Evolutionary conservation across 352 stramenopile species (phyloP).

Genomic region (Vaucheria bursata): DNA sequence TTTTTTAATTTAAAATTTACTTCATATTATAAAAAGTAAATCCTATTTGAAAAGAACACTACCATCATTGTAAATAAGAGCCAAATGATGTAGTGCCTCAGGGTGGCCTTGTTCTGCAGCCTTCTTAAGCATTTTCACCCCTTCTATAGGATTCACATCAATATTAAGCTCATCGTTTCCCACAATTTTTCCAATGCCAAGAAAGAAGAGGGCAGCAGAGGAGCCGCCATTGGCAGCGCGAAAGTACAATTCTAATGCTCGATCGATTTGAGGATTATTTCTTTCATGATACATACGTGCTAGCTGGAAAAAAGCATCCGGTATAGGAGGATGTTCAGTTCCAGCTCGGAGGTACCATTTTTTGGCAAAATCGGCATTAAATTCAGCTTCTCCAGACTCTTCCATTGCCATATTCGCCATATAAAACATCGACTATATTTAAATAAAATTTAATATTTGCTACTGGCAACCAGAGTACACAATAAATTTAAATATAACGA

Average conservation of each 20-base stretch:
- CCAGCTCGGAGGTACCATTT: conserved; percentile 27
- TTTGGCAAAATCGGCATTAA: conserved; percentile 16
- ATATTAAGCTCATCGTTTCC: conserved; percentile 27
- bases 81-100: conserved; percentile 2
- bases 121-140: neutral
- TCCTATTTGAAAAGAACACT: no score
- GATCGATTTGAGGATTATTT: neutral
- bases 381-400: neutral
- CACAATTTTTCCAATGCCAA: conserved; percentile 17
- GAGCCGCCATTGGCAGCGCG: conserved; percentile 15
- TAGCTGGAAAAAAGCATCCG: conserved; percentile 32
- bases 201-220: conserved; percentile 24
- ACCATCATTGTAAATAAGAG: neutral
- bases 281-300: conserved; percentile 28
- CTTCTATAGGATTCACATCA: no score
- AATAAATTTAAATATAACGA: no score
- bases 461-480: no score
- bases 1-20: no score
- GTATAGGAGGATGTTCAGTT: conserved; percentile 14
- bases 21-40: no score
- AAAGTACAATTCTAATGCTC: neutral
- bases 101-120: neutral
- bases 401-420: conserved; percentile 28
- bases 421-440: conserved; percentile 27
- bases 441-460: no score